phyloP scores from a whole-genome alignment of 2,329 filamentous ascomycete genomes.

The Colletotrichum zoysiae region DNA sequence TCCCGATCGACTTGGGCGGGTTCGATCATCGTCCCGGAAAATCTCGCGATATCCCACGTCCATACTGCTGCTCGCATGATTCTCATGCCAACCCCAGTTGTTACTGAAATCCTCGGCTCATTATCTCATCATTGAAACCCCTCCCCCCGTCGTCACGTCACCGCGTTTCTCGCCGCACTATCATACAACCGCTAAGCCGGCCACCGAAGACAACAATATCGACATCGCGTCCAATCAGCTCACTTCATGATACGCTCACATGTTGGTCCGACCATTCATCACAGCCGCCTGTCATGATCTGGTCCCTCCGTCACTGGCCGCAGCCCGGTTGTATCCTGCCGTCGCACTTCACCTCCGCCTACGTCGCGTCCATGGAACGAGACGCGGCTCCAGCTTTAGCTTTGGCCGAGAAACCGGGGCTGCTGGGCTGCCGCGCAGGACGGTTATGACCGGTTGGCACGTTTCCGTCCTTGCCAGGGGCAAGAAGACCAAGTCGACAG shows the following conservation, averaged over 20 bases:
- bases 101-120: slow-evolving; percentile 15
- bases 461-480: slow-evolving; percentile 51
- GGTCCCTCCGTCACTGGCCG: slow-evolving; percentile 16
- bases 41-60: slow-evolving; percentile 37
- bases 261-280: slow-evolving; percentile 40
- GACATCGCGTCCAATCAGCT: slow-evolving; percentile 33
- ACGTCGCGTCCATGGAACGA: slow-evolving; percentile 22
- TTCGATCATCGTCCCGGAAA: slow-evolving; percentile 40
- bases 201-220: slow-evolving; percentile 14
- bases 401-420: slow-evolving; percentile 15
- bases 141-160: slow-evolving; percentile 9
- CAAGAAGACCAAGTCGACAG: slow-evolving; percentile 67
- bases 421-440: neutral
- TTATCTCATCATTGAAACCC: slow-evolving; percentile 14
- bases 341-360: slow-evolving; percentile 30
- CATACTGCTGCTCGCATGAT: slow-evolving; percentile 36
- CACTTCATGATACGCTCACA: slow-evolving; percentile 41
- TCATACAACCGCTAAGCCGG: neutral
- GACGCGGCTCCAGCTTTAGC: slow-evolving; percentile 10
- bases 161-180: slow-evolving; percentile 9
- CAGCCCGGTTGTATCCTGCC: slow-evolving; percentile 16
- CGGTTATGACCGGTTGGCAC: slow-evolving; percentile 10
- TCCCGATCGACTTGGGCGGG: slow-evolving; percentile 32
- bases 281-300: slow-evolving; percentile 37
- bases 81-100: slow-evolving; percentile 17